Conservation (phyloP, 1,139 yeast genomes). For the Debaryomycetaceae sp. region DNA sequence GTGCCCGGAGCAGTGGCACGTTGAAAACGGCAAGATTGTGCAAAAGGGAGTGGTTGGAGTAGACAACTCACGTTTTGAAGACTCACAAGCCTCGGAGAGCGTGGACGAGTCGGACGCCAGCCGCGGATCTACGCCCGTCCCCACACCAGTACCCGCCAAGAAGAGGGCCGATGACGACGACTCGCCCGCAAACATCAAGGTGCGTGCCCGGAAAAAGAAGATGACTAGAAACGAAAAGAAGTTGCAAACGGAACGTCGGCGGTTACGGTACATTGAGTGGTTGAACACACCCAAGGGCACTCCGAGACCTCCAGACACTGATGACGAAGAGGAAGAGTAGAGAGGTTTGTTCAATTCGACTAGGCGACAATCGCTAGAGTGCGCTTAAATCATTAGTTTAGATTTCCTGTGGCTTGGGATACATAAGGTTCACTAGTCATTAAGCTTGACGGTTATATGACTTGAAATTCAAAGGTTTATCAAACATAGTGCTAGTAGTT, state of each 20-base stretch:
- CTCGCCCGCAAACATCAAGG: constrained; percentile 93
- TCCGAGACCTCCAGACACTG: constrained; percentile 87
- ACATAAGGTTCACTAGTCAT: no score
- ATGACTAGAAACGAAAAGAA: constrained; percentile 94
- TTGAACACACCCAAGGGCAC: constrained; percentile 94
- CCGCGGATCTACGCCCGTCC: constrained; percentile 30
- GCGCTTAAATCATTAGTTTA: no score
- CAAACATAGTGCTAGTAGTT: no score
- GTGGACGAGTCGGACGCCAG: constrained; percentile 13
- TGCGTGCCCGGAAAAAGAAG: constrained; percentile 87
- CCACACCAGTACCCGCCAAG: constrained; percentile 28
- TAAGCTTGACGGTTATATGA: no score
- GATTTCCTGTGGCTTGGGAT: no score
- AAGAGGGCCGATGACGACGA: constrained; percentile 61
- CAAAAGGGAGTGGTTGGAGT: constrained; percentile 73
- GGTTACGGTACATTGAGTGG: constrained; percentile 92
- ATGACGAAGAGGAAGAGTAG: constrained; percentile 86
- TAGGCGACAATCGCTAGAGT: no score
- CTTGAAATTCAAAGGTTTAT: no score
- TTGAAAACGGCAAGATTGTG: constrained; percentile 82
- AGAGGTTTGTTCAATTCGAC: no score
- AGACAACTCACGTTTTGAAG: constrained; percentile 73
- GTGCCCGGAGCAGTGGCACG: constrained; percentile 98
- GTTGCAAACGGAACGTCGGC: constrained; percentile 83
- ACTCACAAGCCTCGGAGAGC: constrained; percentile 36